phyloP scores from a whole-genome alignment of 1,284 basidiomycete species.

The Cutaneotrichosporon spelunceum region DNA sequence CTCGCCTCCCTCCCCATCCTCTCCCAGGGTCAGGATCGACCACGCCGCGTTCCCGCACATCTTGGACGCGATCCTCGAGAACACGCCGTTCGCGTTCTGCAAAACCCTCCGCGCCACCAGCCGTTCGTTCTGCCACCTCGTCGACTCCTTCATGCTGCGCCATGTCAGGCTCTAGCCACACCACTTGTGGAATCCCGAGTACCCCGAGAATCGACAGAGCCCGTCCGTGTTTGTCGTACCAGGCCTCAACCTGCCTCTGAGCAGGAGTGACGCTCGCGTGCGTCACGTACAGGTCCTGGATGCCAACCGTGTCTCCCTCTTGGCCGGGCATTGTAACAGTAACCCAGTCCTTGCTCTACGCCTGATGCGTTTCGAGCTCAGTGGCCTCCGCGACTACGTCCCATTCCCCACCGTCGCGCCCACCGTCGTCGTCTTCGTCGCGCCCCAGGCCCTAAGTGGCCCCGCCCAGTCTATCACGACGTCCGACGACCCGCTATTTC shows the following conservation, averaged over 20 bases:
- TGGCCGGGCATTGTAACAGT: neutral
- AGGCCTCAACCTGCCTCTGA: neutral
- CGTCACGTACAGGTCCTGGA: neutral
- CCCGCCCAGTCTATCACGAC: neutral
- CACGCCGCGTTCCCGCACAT: constrained; percentile 16
- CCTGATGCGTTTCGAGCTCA: neutral
- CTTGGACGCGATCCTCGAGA: constrained; percentile 11
- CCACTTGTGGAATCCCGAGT: too few relatives aligned
- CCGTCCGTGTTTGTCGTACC: neutral
- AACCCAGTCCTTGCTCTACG: too few relatives aligned
- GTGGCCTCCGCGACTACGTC: neutral
- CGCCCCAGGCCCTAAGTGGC: neutral
- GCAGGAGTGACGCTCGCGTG: neutral
- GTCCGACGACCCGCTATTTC: neutral
- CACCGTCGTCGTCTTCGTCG: neutral
- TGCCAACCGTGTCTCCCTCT: neutral
- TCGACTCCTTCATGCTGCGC: constrained; percentile 7
- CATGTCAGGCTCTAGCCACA: neutral
- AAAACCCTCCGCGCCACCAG: constrained; percentile 10
- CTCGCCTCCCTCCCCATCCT: neutral
- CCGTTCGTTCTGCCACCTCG: neutral
- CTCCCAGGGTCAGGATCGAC: constrained; percentile 7
- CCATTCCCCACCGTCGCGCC: neutral
- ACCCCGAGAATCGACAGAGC: neutral
- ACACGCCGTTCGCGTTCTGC: neutral